These are phyloP conservation scores for Gnaphalium uliginosum DNA, from an alignment of 129 eudicot genomes.

Conservation along the genomic window DNA sequence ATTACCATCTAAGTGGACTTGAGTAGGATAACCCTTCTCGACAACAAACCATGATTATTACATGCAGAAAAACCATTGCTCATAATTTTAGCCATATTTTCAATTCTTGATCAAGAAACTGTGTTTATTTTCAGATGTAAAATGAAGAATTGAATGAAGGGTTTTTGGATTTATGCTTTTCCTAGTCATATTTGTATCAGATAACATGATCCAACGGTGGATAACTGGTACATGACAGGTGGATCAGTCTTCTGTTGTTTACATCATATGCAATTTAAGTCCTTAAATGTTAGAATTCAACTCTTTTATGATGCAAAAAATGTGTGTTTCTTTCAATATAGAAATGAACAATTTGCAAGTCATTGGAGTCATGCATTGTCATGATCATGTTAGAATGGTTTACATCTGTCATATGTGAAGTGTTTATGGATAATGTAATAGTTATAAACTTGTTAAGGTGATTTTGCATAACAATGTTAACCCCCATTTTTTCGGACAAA, in stretches of 20 bases:
- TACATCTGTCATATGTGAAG: not conserved
- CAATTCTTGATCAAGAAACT: not conserved
- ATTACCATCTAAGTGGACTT: too few species aligned
- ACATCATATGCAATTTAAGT: constrained; percentile 5
- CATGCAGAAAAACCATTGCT: constrained; percentile 29
- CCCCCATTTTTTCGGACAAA: too few species aligned
- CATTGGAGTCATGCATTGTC: too few species aligned
- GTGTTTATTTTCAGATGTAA: constrained; percentile 16
- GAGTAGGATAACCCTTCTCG: too few species aligned
- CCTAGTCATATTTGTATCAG: constrained; percentile 18
- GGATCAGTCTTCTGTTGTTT: constrained; percentile 14
- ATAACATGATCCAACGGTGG: constrained; percentile 45
- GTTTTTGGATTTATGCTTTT: constrained; percentile 29
- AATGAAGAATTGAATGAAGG: constrained; percentile 6
- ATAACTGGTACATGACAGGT: constrained; percentile 26
- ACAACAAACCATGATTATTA: constrained; percentile 31
- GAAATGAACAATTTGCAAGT: not conserved
- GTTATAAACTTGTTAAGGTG: not conserved
- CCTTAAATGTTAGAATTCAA: not conserved
- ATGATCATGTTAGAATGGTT: not conserved
- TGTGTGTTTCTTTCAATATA: not conserved
- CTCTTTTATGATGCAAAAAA: not conserved
- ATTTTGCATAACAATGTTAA: too few species aligned
- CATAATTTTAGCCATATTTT: constrained; percentile 32
- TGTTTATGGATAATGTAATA: not conserved